Conservation (phyloP, 2,329 filamentous ascomycete species). For the Talaromyces pinophilus region DNA sequence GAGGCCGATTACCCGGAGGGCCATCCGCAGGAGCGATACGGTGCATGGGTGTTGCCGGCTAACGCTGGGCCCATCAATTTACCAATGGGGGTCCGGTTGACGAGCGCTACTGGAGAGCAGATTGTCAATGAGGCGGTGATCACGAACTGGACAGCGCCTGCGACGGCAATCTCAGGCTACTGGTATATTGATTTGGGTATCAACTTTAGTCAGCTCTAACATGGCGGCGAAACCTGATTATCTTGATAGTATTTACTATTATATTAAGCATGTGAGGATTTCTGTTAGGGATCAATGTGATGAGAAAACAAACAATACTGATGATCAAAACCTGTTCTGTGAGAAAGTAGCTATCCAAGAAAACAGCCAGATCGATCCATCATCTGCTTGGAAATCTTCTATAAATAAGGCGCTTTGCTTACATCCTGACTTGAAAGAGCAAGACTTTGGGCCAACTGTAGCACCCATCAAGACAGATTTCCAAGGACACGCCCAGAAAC, state of each 20-base stretch:
- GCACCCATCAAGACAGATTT: too few species aligned
- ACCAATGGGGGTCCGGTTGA: conserved; percentile 14
- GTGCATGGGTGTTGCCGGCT: conserved; percentile 9
- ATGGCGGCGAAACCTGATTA: too few species aligned
- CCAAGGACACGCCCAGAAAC: too few species aligned
- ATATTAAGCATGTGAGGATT: not conserved
- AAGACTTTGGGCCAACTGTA: too few species aligned
- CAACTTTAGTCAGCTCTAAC: conserved; percentile 10
- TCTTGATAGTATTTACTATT: not conserved
- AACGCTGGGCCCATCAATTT: conserved; percentile 4
- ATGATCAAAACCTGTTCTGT: too few species aligned
- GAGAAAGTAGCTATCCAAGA: too few species aligned
- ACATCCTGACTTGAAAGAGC: too few species aligned
- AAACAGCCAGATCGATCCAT: too few species aligned
- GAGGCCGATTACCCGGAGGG: conserved; percentile 16
- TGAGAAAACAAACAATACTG: not conserved
- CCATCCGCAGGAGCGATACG: conserved; percentile 19
- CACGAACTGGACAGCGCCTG: conserved; percentile 14
- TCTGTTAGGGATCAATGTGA: not conserved
- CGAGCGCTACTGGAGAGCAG: conserved; percentile 15
- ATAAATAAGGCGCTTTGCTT: too few species aligned
- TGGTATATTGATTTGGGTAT: conserved; percentile 17
- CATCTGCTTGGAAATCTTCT: too few species aligned
- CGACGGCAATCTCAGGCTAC: conserved; percentile 8
- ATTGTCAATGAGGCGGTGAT: conserved; percentile 16